phyloP scores from a whole-genome alignment of 805 yeast genomes.

The Candida odintsovae region DNA sequence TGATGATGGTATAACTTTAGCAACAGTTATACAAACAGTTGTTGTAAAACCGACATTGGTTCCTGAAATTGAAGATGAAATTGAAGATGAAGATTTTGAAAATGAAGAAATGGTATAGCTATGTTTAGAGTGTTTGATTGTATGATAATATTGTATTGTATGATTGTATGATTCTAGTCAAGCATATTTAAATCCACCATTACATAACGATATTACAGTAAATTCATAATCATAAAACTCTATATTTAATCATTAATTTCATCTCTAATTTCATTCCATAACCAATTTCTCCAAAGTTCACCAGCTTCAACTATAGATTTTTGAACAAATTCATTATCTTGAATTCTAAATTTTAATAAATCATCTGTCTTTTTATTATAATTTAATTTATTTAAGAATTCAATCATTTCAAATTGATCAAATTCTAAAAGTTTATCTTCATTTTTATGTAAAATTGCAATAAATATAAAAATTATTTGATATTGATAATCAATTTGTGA shows the following conservation, averaged over 20 bases:
- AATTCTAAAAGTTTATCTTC: conserved; percentile 76
- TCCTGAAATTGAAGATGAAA: conserved; percentile 20
- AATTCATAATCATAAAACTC: not conserved
- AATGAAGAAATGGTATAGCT: not conserved
- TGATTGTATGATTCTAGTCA: no score
- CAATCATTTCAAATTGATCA: conserved; percentile 85
- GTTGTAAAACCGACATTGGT: conserved; percentile 28
- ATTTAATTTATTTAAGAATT: conserved; percentile 50
- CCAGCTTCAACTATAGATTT: conserved; percentile 74
- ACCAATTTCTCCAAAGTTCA: conserved; percentile 82
- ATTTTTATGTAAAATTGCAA: conserved; percentile 76
- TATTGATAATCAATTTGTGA: conserved; percentile 68
- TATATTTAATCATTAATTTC: conserved; percentile 17
- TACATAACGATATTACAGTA: no score
- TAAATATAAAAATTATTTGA: conserved; percentile 66
- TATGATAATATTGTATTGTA: not conserved
- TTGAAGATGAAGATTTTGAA: not conserved
- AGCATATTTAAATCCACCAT: no score
- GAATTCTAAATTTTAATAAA: not conserved
- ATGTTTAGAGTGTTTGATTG: no score
- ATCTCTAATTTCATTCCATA: conserved; percentile 56
- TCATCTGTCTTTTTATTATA: conserved; percentile 1
- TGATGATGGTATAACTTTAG: conserved; percentile 22
- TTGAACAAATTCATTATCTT: conserved; percentile 42
- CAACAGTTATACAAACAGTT: conserved; percentile 23